These are phyloP conservation scores for Rossbeevera mucosa DNA, from an alignment of 768 basidiomycete species.

Conservation along the genomic window DNA sequence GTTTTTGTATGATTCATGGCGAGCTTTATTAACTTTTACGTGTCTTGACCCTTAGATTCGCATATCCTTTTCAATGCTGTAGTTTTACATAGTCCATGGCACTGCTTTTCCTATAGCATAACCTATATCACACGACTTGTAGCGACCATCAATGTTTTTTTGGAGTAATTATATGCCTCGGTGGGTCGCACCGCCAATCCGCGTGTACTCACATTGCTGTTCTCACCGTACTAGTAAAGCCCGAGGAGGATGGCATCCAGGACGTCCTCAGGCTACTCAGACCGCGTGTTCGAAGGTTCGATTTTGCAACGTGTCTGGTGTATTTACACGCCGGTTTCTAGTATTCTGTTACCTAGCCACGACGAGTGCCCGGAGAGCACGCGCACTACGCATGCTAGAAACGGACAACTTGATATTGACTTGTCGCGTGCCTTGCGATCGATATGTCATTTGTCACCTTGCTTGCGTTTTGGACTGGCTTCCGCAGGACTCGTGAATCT, in stretches of 20 bases:
- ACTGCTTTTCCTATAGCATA: constrained; percentile 7
- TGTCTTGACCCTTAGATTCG: constrained; percentile 2
- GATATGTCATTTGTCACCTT: constrained; percentile 16
- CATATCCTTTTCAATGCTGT: constrained; percentile 4
- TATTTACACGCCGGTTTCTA: constrained; percentile 9
- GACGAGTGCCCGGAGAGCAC: constrained; percentile 16
- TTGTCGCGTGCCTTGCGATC: constrained; percentile 19
- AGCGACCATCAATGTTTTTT: constrained; percentile 1
- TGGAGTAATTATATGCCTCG: background rate
- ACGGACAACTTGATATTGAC: constrained; percentile 12
- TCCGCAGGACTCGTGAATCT: constrained; percentile 22
- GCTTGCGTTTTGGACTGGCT: constrained; percentile 28
- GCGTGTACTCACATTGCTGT: background rate
- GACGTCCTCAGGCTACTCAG: background rate
- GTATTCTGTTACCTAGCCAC: constrained; percentile 4
- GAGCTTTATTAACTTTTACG: constrained; percentile 16
- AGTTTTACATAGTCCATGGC: constrained; percentile 1
- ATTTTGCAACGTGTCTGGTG: constrained; percentile 20
- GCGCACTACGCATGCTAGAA: constrained; percentile 24
- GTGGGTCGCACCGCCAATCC: background rate
- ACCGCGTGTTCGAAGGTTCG: constrained; percentile 21
- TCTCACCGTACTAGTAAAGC: constrained; percentile 3
- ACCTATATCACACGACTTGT: constrained; percentile 16
- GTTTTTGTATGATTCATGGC: constrained; percentile 35
- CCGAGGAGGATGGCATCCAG: background rate